Percentiles rank a stretch among this genome's conserved stretches.
phyloP scores from a whole-genome alignment of 2,329 filamentous ascomycete species.

The Daldinia sp. region DNA sequence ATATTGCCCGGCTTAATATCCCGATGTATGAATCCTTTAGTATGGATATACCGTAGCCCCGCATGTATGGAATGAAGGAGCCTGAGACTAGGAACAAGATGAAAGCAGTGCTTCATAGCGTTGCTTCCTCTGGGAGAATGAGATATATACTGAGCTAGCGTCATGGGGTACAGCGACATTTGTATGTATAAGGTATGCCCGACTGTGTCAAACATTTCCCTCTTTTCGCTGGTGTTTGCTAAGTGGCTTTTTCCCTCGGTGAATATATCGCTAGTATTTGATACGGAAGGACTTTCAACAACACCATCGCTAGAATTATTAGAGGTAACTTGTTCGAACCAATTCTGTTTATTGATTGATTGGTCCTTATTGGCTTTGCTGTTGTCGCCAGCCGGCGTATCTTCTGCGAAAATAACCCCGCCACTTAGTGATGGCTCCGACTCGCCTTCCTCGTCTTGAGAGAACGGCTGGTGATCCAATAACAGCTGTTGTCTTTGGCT shows the following conservation, averaged over 20 bases:
- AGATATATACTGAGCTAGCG: constrained; percentile 65
- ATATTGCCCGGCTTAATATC: constrained; percentile 75
- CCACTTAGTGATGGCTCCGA: constrained; percentile 18
- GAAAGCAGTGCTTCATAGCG: constrained; percentile 63
- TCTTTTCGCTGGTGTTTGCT: constrained; percentile 45
- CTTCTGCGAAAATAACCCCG: constrained; percentile 36
- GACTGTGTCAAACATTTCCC: constrained; percentile 37
- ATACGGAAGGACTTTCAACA: constrained; percentile 33
- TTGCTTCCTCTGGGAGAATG: constrained; percentile 43
- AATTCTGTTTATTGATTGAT: constrained; percentile 24
- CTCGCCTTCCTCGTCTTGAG: constrained; percentile 9
- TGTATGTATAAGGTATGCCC: constrained; percentile 69
- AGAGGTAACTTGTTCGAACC: constrained; percentile 50
- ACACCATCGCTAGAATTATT: constrained; percentile 42
- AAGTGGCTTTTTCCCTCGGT: constrained; percentile 43
- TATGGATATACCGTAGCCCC: constrained; percentile 70
- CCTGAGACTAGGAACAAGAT: constrained; percentile 64
- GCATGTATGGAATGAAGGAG: constrained; percentile 65
- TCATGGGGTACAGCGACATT: constrained; percentile 72
- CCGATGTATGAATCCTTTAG: constrained; percentile 67
- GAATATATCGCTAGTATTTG: constrained; percentile 42
- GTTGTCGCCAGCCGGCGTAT: constrained; percentile 6
- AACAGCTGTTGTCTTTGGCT: constrained; percentile 31
- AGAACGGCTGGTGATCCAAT: constrained; percentile 37
- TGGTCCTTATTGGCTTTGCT: constrained; percentile 4